phyloP scores from a whole-genome alignment of 495 filamentous ascomycete genomes.

The Sphaerosporella brunnea region DNA sequence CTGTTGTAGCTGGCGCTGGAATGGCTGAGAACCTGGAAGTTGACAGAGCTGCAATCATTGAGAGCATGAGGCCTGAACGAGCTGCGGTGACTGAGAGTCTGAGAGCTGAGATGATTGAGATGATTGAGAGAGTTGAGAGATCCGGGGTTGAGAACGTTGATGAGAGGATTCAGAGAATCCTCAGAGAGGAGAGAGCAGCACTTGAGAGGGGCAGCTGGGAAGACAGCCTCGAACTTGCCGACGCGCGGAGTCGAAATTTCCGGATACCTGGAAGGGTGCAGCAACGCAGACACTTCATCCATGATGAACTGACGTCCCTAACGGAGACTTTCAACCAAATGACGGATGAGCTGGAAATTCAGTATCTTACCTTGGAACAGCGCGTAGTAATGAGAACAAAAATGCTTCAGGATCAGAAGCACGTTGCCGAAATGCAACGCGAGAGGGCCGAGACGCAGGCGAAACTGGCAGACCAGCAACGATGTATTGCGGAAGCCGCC shows the following conservation, averaged over 20 bases:
- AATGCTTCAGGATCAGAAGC: constrained; percentile 29
- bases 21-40: neutral
- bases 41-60: too few relatives aligned
- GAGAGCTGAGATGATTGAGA: too few relatives aligned
- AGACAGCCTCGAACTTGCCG: neutral
- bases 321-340: constrained; percentile 84
- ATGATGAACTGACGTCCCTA: constrained; percentile 75
- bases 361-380: constrained; percentile 68
- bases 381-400: constrained; percentile 64
- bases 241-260: constrained; percentile 34
- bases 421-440: constrained; percentile 61
- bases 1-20: neutral
- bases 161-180: too few relatives aligned
- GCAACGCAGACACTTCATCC: constrained; percentile 53
- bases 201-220: too few relatives aligned
- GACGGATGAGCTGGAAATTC: constrained; percentile 73
- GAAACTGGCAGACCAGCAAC: constrained; percentile 61
- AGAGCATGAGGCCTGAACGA: too few relatives aligned
- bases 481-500: constrained; percentile 76
- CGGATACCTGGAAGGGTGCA: constrained; percentile 70
- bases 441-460: constrained; percentile 78
- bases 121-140: too few relatives aligned
- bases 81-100: too few relatives aligned
- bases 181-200: neutral
- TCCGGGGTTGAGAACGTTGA: too few relatives aligned